These are phyloP conservation scores for Globisporangium okanoganense DNA, from an alignment of 352 stramenopile species.

Conservation along the genomic window DNA sequence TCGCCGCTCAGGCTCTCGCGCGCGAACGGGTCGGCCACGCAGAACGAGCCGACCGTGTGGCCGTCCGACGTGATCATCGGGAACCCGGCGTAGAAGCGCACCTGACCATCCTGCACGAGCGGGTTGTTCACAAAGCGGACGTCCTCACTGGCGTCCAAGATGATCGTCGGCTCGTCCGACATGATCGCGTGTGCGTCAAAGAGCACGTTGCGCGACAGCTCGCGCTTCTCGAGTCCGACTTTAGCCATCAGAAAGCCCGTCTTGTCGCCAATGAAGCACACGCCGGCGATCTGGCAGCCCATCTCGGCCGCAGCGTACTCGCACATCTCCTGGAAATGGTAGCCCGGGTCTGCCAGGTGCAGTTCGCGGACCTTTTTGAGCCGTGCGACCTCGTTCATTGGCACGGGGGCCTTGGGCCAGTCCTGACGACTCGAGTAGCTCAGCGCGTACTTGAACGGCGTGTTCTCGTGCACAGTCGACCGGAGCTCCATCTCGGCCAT, in stretches of 20 bases:
- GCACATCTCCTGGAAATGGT: constrained; percentile 87
- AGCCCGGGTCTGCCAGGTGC: constrained; percentile 68
- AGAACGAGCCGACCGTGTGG: constrained; percentile 66
- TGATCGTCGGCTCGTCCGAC: constrained; percentile 64
- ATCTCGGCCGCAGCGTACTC: constrained; percentile 79
- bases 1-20: constrained; percentile 69
- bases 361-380: constrained; percentile 71
- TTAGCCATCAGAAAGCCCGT: constrained; percentile 83
- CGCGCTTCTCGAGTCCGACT: constrained; percentile 68
- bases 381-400: constrained; percentile 52
- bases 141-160: constrained; percentile 79
- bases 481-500: constrained; percentile 55
- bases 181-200: constrained; percentile 83
- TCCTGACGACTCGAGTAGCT: constrained; percentile 79
- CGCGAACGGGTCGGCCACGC: constrained; percentile 71
- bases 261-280: constrained; percentile 86
- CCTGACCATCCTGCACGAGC: constrained; percentile 62
- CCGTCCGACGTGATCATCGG: constrained; percentile 70
- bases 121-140: constrained; percentile 79
- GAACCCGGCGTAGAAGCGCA: constrained; percentile 84
- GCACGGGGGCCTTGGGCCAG: constrained; percentile 77
- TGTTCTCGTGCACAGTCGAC: constrained; percentile 69
- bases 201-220: constrained; percentile 74
- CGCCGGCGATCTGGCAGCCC: constrained; percentile 75
- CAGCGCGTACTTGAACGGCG: constrained; percentile 74